Evolutionary conservation across 148 eudicot genomes (phyloP), one percentile per base, ranked within the genome.

Genomic region (Rheum nobile): DNA sequence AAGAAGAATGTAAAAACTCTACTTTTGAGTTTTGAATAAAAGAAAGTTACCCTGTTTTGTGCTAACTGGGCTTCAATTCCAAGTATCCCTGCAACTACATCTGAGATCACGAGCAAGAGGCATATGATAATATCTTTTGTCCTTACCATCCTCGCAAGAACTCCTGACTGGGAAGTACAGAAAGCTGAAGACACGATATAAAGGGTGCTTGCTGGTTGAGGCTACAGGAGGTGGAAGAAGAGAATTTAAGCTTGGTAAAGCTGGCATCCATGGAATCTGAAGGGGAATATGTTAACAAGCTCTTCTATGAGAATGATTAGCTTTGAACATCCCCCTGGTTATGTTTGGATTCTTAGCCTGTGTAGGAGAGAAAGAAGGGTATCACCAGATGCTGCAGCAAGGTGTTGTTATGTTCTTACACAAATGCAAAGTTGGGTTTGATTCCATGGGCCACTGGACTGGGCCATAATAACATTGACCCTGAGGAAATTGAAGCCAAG

Each of bases 71-170:
- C 74, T 71, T 71, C 54, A 71, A 71, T 71, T 35, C 74, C 52
- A 32, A 71, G 74, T 42, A 71, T 44, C 35, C 74, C 74, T 14
- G 55, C 74, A 71, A n/a, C 55, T 4, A 71, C 55, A 44, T 71
- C 74, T 29, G 24, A 43, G 67, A 26, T 59, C 32, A 59, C 10
- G 4, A 59, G 67, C 19, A 14, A 26, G 12, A 55, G 67, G 67
- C 67, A 59, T 59, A 59, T 59, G 67, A 26, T 28, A 14, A 59
- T 3, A 11, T 59, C 67, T 55, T 59, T 59, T 28, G 17, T 28
- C 6, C 4, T 26, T 59, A 35, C 67, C 67, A 59, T 59, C 67
- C 17, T 59, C 1, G 6, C 67, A 59, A 59, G 8, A 54, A 1
- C 61, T 54, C 2, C 10, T 21, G 21, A 54, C 0, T n/a, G 21